Conservation (phyloP, 352 stramenopile genomes). For the Phytophthora megakarya region DNA sequence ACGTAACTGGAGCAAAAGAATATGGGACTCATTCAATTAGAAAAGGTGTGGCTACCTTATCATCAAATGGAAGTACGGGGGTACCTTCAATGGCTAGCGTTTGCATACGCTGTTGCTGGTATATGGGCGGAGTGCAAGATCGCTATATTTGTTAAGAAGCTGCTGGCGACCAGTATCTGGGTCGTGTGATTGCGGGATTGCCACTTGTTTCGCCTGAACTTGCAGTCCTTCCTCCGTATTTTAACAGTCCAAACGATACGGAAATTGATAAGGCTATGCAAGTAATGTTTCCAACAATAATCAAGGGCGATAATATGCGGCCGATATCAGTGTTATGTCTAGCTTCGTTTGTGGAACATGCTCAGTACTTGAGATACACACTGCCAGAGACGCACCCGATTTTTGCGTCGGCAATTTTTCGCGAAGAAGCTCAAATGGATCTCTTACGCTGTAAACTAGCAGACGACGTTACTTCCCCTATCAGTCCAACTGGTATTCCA, state of each 20-base stretch:
- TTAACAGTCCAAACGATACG: neutral
- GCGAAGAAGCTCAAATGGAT: neutral
- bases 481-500: constrained; percentile 7
- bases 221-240: constrained; percentile 11
- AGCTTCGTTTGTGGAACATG: constrained; percentile 11
- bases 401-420: constrained; percentile 5
- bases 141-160: constrained; percentile 29
- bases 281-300: constrained; percentile 10
- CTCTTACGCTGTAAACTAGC: neutral
- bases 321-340: constrained; percentile 12
- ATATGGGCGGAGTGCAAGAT: constrained; percentile 10
- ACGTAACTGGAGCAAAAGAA: too few species aligned
- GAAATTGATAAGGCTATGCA: neutral
- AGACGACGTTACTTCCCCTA: neutral
- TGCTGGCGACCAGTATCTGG: too few species aligned
- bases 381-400: constrained; percentile 4
- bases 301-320: neutral
- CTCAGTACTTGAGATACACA: neutral
- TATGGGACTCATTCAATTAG: constrained; percentile 27
- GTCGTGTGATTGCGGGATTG: constrained; percentile 12
- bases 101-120: constrained; percentile 12
- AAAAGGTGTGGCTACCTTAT: constrained; percentile 23
- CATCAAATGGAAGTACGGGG: constrained; percentile 10
- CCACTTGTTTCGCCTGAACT: constrained; percentile 14
- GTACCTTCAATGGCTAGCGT: constrained; percentile 15